These are phyloP conservation scores for Chara braunii DNA, from an alignment of 139 green algal genomes.

Conservation along the genomic window DNA sequence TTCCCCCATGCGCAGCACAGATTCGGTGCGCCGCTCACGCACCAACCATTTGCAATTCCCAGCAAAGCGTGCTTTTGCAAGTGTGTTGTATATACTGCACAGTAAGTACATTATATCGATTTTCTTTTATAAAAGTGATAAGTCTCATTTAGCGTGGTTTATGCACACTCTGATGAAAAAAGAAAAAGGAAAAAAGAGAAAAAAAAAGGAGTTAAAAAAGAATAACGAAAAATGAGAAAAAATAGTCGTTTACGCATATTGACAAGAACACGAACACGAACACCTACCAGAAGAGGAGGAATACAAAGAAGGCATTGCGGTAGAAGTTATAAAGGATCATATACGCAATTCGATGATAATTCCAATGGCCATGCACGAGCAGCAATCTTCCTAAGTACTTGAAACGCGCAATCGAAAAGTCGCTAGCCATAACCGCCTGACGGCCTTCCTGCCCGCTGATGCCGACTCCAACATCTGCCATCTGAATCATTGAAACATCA, in stretches of 20 bases:
- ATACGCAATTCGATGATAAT: slow-evolving; percentile 41
- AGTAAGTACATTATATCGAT: too few species aligned
- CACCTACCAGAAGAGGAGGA: slow-evolving; percentile 38
- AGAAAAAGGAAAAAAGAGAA: background rate
- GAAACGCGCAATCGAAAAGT: slow-evolving; percentile 54
- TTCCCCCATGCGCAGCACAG: too few species aligned
- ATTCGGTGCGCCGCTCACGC: too few species aligned
- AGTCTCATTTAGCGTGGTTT: too few species aligned
- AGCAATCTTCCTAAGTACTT: slow-evolving; percentile 35
- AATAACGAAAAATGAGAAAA: background rate
- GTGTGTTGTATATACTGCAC: too few species aligned
- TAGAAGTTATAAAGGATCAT: slow-evolving; percentile 58
- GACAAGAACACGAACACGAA: background rate
- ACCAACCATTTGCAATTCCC: too few species aligned
- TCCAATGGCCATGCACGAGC: slow-evolving; percentile 47
- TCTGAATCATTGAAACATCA: slow-evolving; percentile 54
- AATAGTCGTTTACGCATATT: background rate
- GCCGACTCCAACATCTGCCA: slow-evolving; percentile 47
- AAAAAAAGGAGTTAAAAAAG: background rate
- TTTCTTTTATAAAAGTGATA: too few species aligned
- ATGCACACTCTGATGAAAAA: too few species aligned
- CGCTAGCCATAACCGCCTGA: slow-evolving; percentile 42
- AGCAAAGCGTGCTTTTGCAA: too few species aligned
- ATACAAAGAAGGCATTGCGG: slow-evolving; percentile 43
- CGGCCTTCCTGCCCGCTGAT: slow-evolving; percentile 47